Percentiles rank a stretch among this genome's conserved stretches.
These are phyloP conservation scores for Scenedesmus sp. DNA, from an alignment of 163 green algal species.

Conservation along the genomic window DNA sequence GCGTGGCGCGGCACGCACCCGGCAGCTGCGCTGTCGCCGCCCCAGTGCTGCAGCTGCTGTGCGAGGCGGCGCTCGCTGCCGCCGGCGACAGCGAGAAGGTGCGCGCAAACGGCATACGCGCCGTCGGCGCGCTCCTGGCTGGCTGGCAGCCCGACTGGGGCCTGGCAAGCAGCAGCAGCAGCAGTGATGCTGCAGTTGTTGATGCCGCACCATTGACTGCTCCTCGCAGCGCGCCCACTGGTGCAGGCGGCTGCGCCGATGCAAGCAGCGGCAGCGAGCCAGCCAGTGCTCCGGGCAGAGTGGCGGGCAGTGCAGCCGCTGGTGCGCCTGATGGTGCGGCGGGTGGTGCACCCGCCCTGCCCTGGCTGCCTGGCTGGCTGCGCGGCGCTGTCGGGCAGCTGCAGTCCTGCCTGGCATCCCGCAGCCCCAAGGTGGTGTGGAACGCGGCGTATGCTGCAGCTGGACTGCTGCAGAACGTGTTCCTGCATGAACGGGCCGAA, in stretches of 20 bases:
- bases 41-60: constrained; percentile 46
- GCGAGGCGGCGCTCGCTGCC: constrained; percentile 59
- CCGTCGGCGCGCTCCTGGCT: constrained; percentile 72
- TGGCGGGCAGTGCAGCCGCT: no score
- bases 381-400: constrained; percentile 59
- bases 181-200: background rate
- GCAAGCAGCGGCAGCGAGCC: background rate
- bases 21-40: background rate
- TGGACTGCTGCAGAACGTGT: constrained; percentile 60
- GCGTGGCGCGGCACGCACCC: background rate
- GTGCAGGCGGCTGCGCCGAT: background rate
- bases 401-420: constrained; percentile 70
- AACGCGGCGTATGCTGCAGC: constrained; percentile 74
- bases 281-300: no score
- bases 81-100: constrained; percentile 81
- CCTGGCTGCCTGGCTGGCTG: constrained; percentile 59
- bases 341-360: background rate
- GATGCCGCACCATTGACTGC: background rate
- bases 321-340: no score
- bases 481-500: constrained; percentile 31
- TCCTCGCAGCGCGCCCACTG: background rate
- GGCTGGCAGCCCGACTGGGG: constrained; percentile 30
- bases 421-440: constrained; percentile 83
- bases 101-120: constrained; percentile 74
- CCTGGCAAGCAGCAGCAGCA: background rate